Evolutionary conservation across 78 protist genomes (phyloP).

Genomic region (Cavenderia fasciculata): DNA sequence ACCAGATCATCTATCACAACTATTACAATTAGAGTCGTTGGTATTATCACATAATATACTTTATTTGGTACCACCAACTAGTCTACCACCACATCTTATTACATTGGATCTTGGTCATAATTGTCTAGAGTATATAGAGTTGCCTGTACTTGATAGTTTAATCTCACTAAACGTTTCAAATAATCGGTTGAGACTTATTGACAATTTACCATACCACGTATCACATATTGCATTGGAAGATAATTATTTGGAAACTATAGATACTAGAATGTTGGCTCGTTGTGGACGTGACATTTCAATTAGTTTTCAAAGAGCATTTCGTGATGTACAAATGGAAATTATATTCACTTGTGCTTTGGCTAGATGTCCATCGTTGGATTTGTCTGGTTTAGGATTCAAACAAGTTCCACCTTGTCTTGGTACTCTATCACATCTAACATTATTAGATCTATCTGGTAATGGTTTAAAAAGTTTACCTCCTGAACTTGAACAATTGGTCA

Average conservation of each 20-base stretch:
- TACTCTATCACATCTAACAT: conserved; percentile 27
- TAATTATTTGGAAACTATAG: conserved; percentile 22
- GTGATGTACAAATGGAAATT: conserved; percentile 45
- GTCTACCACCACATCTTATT: conserved; percentile 26
- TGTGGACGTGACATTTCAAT: conserved; percentile 19
- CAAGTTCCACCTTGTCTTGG: conserved; percentile 15
- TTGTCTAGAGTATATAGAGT: conserved; percentile 1
- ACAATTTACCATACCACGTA: conserved; percentile 56
- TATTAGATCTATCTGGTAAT: conserved; percentile 64
- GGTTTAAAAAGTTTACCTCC: conserved; percentile 30
- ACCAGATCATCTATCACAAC: conserved; percentile 11
- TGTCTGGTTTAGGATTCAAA: conserved; percentile 50
- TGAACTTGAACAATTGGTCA: conserved; percentile 23
- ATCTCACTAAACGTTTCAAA: conserved; percentile 7
- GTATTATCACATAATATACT: conserved; percentile 11
- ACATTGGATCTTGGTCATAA: conserved; percentile 38
- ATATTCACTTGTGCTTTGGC: conserved; percentile 52
- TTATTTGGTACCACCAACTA: conserved; percentile 2
- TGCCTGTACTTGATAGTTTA: conserved; percentile 32
- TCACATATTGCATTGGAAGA: conserved; percentile 13
- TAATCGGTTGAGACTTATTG: conserved; percentile 17
- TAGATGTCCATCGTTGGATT: conserved; percentile 25
- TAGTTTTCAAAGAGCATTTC: conserved; percentile 22
- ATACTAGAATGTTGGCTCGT: conserved; percentile 23
- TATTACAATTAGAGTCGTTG: conserved; percentile 11